These are phyloP conservation scores for Fusarium coffeatum DNA, from an alignment of 2,329 filamentous ascomycete species.

Conservation along the genomic window DNA sequence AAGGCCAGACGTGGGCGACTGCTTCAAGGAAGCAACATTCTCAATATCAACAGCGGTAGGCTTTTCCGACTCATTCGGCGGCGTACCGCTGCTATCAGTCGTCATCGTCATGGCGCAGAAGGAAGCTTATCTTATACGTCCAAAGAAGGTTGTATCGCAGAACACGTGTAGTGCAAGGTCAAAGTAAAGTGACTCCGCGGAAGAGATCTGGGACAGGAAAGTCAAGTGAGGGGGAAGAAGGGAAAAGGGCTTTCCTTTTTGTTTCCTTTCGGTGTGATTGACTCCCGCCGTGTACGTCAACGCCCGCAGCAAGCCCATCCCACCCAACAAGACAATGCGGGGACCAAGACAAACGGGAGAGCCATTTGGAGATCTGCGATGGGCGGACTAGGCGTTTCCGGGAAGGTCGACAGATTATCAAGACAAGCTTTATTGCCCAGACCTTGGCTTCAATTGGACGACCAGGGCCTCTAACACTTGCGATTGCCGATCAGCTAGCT, in stretches of 20 bases:
- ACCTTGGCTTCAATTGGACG: conserved; percentile 28
- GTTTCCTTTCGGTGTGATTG: conserved; percentile 11
- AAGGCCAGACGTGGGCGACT: conserved; percentile 7
- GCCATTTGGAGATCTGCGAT: conserved; percentile 23
- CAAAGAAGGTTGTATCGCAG: neutral
- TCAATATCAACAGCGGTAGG: conserved; percentile 28
- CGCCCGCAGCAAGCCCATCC: conserved; percentile 15
- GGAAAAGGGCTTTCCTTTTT: conserved; percentile 12
- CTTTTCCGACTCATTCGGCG: conserved; percentile 33
- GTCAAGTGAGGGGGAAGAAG: neutral
- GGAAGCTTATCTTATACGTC: neutral
- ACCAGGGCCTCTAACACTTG: neutral
- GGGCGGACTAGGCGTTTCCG: conserved; percentile 28
- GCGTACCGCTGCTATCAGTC: conserved; percentile 32
- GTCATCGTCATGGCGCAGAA: conserved; percentile 29
- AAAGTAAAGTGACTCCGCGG: neutral
- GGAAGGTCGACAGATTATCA: conserved; percentile 28
- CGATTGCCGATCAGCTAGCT: conserved; percentile 26
- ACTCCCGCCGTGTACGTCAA: conserved; percentile 19
- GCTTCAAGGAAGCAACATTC: conserved; percentile 23
- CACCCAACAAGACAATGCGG: conserved; percentile 27
- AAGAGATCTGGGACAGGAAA: neutral
- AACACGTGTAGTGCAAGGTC: neutral
- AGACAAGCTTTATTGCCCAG: conserved; percentile 21
- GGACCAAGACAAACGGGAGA: conserved; percentile 6